Evolutionary conservation across 805 yeast species (phyloP).

Genomic region (Kodamaea sagamina): DNA sequence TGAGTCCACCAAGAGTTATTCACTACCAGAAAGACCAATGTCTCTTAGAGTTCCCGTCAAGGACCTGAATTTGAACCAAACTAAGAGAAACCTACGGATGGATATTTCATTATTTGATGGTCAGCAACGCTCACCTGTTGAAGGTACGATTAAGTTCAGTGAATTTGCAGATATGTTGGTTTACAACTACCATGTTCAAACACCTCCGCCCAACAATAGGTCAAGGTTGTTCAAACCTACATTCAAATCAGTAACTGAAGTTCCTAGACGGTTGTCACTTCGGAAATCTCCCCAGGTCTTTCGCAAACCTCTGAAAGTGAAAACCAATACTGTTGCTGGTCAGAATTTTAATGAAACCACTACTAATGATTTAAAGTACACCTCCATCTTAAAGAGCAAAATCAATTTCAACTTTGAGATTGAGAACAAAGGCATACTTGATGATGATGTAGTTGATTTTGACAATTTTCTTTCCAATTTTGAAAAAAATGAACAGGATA

Average conservation of each 20-base stretch:
- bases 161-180: constrained; percentile 19
- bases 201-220: neutral
- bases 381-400: constrained; percentile 30
- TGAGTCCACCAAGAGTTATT: too few relatives aligned
- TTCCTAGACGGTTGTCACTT: neutral
- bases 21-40: neutral
- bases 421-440: constrained; percentile 17
- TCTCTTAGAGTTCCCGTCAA: neutral
- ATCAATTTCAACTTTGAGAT: constrained; percentile 25
- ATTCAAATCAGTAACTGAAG: neutral
- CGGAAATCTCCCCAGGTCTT: neutral
- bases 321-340: neutral
- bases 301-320: neutral
- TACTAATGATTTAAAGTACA: neutral
- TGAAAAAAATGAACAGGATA: constrained; percentile 11
- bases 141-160: constrained; percentile 17
- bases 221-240: neutral
- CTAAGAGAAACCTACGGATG: constrained; percentile 1
- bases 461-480: constrained; percentile 12
- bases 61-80: neutral
- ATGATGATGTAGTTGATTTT: constrained; percentile 13
- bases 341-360: neutral
- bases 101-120: constrained; percentile 2
- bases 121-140: neutral
- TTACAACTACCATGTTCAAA: constrained; percentile 11